Base-by-base conservation (phyloP, 2,329 filamentous ascomycete species). In the Keithomyces neogunnii region DNA sequence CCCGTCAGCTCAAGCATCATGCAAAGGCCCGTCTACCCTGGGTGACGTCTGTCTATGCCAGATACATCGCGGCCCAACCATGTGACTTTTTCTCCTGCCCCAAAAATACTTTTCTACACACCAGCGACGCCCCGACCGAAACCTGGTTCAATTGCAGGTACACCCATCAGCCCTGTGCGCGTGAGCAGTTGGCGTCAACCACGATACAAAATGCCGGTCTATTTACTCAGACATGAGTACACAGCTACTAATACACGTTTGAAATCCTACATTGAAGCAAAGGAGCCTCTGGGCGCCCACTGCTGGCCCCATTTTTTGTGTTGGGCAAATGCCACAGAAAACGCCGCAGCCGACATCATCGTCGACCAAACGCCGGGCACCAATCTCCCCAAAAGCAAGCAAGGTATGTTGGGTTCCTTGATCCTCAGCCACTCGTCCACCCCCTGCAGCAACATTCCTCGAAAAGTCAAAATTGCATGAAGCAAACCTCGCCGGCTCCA, bases 201-300 rank as follows among this genome's bases (percentile, higher is more conserved):
- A 44, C 28, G 39, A 42, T 44, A 28, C 28, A 28, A 28, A 28
- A 28, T 31, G 30, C 28, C 11, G 26, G 30, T 44, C 28, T 44
- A 44, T 44, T 44, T 44, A 31, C 40, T 44, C 40, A 35, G 28
- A 44, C 40, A 30, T 10, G 13, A 26, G 38, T 19, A 40, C 28
- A 30, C 40, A 30, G 8, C 3, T 29, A 44, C 13, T 48, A 48
- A n/a, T 49, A 49, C 48, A 49, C 40, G 26, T 44, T 49, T 10
- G 40, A 3, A 30, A 49, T 49, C 48, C 48, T 49, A 49, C 48
- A 49, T 29, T 19, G 31, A 9, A 45, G 32, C 32, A 30, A 45
- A 36, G n/a, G 40, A 45, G 40, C 30, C 13, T 31, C 8, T 19
- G 45, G 40, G 48, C 40, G 48, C 40, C 32, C 8, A 38, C 40